Base-by-base conservation (phyloP, 305 asterid genomes). In the Striga hermonthica region DNA sequence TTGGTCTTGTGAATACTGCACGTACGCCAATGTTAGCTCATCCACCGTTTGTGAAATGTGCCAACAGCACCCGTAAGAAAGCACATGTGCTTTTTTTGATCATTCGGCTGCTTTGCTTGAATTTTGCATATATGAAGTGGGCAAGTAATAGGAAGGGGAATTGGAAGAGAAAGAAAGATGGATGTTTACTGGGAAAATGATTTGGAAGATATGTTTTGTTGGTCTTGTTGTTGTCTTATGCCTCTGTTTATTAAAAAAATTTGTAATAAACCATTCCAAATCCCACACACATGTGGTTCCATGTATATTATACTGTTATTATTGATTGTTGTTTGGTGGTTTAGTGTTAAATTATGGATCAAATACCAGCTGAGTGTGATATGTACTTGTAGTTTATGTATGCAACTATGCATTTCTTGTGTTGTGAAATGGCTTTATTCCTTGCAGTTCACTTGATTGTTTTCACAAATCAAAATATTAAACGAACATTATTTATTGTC, bases 1-100 rank as follows among this genome's bases (percentile, higher is more conserved):
- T 61, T 91, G 98, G 95, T 81, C 88, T 54, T 91, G 96, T 60
- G 86, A 89, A 60, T 69, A 75, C 64, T 89, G 96, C 78, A 89
- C 96, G 10, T 89, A 60, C 38, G 96, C 89, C 68, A 91, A 91
- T 56, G 62, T 57, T 15, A 74, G 56, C 62, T 44, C 89, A 11
- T 75, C 84, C 64, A 71, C 84, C 52, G 71, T 67, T 15, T 91
- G 98, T 38, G 86, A 84, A 57, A 79, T 91, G 78, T 91, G 98
- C 77, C 92, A 85, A 75, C 96, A 78, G 63, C 82, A 70, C 69
- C 83, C 87, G 44, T 86, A 79, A 83, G 59, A 5, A 34, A 83
- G 59, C 7, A 34, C 14, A 1, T 38, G n/a, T 36, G 4, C 38
- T 14, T 12, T 16, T 16, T 22, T 22, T 1, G 54, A 1, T 49